phyloP scores from a whole-genome alignment of 345 rosid species.

The Populus simonii region DNA sequence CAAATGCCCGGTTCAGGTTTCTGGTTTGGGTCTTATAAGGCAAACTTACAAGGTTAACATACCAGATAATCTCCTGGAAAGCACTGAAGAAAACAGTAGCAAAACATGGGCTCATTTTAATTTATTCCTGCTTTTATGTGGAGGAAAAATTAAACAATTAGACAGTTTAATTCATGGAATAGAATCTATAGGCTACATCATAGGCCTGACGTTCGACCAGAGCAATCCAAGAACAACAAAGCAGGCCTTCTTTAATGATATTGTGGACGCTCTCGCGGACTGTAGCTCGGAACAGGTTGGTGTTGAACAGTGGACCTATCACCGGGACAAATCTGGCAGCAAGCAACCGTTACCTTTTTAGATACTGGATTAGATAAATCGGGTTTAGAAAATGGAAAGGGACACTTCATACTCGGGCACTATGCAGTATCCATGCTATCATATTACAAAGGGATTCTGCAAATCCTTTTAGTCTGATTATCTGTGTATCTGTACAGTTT shows the following conservation, averaged over 20 bases:
- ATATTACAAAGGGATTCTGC: background rate
- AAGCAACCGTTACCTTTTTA: constrained; percentile 10
- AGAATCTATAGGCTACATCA: background rate
- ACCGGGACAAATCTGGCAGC: constrained; percentile 7
- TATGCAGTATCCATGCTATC: background rate
- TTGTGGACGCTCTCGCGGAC: background rate
- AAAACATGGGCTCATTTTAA: background rate
- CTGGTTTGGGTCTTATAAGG: background rate
- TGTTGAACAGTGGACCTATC: constrained; percentile 19
- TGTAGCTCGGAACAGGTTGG: background rate
- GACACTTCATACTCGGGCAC: constrained; percentile 10
- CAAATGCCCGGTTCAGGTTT: background rate
- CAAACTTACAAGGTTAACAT: background rate
- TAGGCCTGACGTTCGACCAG: constrained; percentile 1
- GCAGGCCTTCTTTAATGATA: background rate
- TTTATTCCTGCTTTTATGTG: background rate
- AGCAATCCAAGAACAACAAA: constrained; percentile 2
- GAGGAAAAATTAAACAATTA: background rate
- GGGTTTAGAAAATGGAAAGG: constrained; percentile 13
- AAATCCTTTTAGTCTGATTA: constrained; percentile 10
- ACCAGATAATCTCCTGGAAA: background rate
- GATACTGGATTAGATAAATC: background rate
- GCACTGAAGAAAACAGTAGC: background rate
- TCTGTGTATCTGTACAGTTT: constrained; percentile 1
- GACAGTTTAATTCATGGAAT: background rate